Base-by-base conservation (phyloP, 2,329 filamentous ascomycete species). In the Microdochium nivale region DNA sequence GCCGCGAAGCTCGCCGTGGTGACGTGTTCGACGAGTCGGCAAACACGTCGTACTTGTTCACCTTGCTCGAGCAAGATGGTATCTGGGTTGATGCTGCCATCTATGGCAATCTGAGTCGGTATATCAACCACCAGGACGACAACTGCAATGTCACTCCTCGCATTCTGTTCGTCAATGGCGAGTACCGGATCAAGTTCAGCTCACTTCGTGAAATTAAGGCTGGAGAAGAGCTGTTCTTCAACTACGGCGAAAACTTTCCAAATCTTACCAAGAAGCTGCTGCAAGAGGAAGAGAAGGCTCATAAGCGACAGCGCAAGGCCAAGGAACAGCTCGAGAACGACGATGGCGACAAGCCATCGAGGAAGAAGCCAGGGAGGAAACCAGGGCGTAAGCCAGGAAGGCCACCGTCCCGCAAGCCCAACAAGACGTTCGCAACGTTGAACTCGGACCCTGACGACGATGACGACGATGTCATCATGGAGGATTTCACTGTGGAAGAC, bases 211-310 rank as follows among this genome's bases (percentile, higher is more conserved):
- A 86, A 40, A 86, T 94, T 60, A 74, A 77, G 53, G 74, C 79
- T 3, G 88, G 88, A 24, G 84, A 90, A 54, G 88, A 94, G 66
- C 70, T 95, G 1, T 87, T 90, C 62, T 95, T 92, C 66, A 81
- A 92, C 62, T 94, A 95, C 59, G 86, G 86, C 43, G 78, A 84
- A 60, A 80, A 83, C 55, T 85, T 86, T 59, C 79, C 80, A 13
- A 83, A 84, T 53, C 64, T 84, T 52, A 81, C 72, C 32, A 75
- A 78, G 64, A 77, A 76, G 54, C 63, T 76, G 24, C 65, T 76
- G 25, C 62, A 59, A n/a, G 54, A 54, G 24, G 58, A 64, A 48
- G 62, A 65, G 52, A 65, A 64, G 49, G 50, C 40, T 16, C 51
- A 52, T 19, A 51, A 53, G 24, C 33, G 37, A 23, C 52, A 59